Percentiles rank a stretch among this genome's conserved stretches.
phyloP scores from a whole-genome alignment of 2,329 filamentous ascomycete genomes.

The Penicillium janthinellum region DNA sequence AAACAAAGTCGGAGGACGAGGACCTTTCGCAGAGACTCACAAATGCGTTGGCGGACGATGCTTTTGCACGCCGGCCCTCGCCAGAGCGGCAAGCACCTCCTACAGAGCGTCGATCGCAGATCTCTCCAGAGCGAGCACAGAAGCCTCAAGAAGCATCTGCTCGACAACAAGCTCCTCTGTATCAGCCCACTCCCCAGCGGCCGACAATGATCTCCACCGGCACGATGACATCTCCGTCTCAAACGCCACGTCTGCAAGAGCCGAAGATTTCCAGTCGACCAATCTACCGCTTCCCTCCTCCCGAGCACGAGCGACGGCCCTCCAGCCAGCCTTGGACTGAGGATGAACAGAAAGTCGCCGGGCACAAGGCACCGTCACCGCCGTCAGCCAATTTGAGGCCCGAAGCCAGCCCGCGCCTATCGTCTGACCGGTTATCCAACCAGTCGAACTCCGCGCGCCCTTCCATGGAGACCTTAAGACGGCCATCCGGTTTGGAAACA shows the following conservation, averaged over 20 bases:
- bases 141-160: constrained; percentile 29
- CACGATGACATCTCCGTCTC: constrained; percentile 70
- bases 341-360: constrained; percentile 25
- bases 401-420: constrained; percentile 55
- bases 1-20: constrained; percentile 48
- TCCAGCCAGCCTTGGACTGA: constrained; percentile 52
- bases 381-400: constrained; percentile 37
- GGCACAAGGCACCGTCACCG: constrained; percentile 35
- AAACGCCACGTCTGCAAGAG: constrained; percentile 42
- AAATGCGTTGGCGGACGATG: constrained; percentile 80
- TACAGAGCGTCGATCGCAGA: constrained; percentile 28
- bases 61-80: constrained; percentile 62
- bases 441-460: constrained; percentile 63
- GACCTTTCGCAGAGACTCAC: constrained; percentile 68
- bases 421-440: constrained; percentile 54
- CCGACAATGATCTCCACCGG: constrained; percentile 68
- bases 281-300: constrained; percentile 58
- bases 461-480: constrained; percentile 66
- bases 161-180: constrained; percentile 36
- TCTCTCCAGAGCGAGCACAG: constrained; percentile 29
- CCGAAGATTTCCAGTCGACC: constrained; percentile 40
- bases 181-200: constrained; percentile 51
- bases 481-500: constrained; percentile 65
- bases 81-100: constrained; percentile 37
- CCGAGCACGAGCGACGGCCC: constrained; percentile 46